Base-by-base conservation (phyloP, 2,329 filamentous ascomycete species). In the Cladosporium sp. region DNA sequence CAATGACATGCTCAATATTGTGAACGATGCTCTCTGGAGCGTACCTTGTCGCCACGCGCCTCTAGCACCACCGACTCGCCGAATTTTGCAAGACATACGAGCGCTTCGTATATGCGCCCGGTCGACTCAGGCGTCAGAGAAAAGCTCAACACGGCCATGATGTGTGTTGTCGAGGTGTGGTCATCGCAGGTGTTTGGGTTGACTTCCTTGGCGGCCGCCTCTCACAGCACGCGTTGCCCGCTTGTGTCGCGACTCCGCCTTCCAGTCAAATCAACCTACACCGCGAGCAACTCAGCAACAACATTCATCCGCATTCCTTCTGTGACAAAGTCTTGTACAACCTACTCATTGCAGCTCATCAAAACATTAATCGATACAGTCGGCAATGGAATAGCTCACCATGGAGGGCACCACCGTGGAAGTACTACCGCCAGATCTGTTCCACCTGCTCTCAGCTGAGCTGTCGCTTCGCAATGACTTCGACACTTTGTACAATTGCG, bases 61-160 rank as follows among this genome's bases (percentile, higher is more conserved):
- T 91, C 87, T 35, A 92, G 75, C 20, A 82, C 86, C 16, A 92
- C 86, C 39, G 85, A 80, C 59, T 92, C 87, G 65, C 84, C 86
- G 71, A 92, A 91, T 67, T 88, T 89, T 62, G 80, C 79, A 20
- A 92, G 76, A 65, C 87, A 92, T 18, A 82, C 74, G 50, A 92
- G 77, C 19, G 83, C 78, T 66, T 91, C 87, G 59, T 88, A 84
- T 38, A 92, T 73, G 42, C 79, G 80, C 6, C 76, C 75, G 38
- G 88, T 81, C 27, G 84, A 84, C 58, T 90, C 85, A 50, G 87
- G 85, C 59, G 78, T 85, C 48, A 92, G 72, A 0, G 84, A 86
- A 63, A 91, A 90, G 53, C 77, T 83, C 51, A 91, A 64, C 8
- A 69, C 60, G n/a, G 73, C 66, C 47, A 49, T 49, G 2, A 12